phyloP scores from a whole-genome alignment of 768 basidiomycete species.

The Macrolepiota dolichaula region DNA sequence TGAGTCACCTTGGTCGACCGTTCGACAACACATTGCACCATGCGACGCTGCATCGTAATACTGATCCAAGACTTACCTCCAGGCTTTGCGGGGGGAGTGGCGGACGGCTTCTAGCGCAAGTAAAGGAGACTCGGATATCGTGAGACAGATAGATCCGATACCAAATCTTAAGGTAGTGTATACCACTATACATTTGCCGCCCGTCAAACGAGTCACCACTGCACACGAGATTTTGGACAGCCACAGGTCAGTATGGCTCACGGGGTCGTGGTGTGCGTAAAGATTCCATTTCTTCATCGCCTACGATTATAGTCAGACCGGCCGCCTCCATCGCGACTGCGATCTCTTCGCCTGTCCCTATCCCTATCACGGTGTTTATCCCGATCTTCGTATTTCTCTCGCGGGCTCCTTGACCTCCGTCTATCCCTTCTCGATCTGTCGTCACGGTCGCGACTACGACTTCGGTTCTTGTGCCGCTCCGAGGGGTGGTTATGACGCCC shows the following conservation, averaged over 20 bases:
- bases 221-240: background rate
- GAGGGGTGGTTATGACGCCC: slow-evolving; percentile 28
- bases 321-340: slow-evolving; percentile 20
- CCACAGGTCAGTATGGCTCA: background rate
- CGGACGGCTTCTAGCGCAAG: background rate
- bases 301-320: slow-evolving; percentile 16
- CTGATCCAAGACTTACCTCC: background rate
- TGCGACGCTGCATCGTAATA: background rate
- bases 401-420: slow-evolving; percentile 37
- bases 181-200: background rate
- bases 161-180: background rate
- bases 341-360: slow-evolving; percentile 24
- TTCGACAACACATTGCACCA: background rate
- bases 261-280: background rate
- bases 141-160: background rate
- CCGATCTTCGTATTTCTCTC: slow-evolving; percentile 22
- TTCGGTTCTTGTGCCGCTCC: slow-evolving; percentile 42
- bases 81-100: background rate
- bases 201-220: background rate
- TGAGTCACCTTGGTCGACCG: background rate
- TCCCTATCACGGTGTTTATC: slow-evolving; percentile 26
- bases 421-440: slow-evolving; percentile 14
- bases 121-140: background rate
- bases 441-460: slow-evolving; percentile 46
- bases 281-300: background rate